phyloP scores from a whole-genome alignment of 2,329 filamentous ascomycete genomes.

The Clonostachys rosea region DNA sequence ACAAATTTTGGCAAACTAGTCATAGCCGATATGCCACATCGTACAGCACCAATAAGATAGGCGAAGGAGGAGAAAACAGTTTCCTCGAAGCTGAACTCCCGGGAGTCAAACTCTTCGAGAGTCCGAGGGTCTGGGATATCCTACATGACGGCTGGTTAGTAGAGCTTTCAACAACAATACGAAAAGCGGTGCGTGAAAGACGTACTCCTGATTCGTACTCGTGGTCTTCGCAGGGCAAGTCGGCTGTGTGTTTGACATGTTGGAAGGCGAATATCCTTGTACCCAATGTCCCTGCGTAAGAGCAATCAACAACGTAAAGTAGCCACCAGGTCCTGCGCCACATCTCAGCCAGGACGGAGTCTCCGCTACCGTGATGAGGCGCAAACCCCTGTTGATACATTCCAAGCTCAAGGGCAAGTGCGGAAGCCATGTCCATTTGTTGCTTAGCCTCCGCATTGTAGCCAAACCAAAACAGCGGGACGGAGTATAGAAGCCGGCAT shows the following conservation, averaged over 20 bases:
- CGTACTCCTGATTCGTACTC: conserved; percentile 40
- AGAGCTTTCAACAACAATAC: not conserved
- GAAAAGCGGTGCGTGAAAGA: not conserved
- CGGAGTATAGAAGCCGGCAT: conserved; percentile 25
- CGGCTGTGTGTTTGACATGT: conserved; percentile 45
- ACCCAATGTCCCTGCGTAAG: conserved; percentile 21
- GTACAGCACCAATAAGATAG: conserved; percentile 61
- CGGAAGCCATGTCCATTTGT: conserved; percentile 41
- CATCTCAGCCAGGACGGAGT: conserved; percentile 46
- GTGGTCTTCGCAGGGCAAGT: conserved; percentile 60
- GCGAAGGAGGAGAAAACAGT: conserved; percentile 59
- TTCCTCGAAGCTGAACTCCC: conserved; percentile 52
- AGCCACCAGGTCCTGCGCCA: conserved; percentile 69
- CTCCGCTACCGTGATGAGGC: conserved; percentile 33
- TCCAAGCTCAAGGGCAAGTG: conserved; percentile 54
- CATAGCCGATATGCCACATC: conserved; percentile 22
- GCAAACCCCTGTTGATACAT: conserved; percentile 54
- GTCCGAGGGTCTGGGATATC: conserved; percentile 34
- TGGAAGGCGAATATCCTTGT: conserved; percentile 15
- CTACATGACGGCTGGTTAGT: conserved; percentile 20
- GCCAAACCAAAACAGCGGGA: conserved; percentile 25
- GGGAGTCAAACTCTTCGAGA: conserved; percentile 55
- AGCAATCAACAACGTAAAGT: conserved; percentile 55
- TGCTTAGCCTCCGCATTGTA: conserved; percentile 12
- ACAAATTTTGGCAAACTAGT: conserved; percentile 10